These are phyloP conservation scores for Solanum lycopersicoides DNA, from an alignment of 257 asterid genomes.

Conservation along the genomic window DNA sequence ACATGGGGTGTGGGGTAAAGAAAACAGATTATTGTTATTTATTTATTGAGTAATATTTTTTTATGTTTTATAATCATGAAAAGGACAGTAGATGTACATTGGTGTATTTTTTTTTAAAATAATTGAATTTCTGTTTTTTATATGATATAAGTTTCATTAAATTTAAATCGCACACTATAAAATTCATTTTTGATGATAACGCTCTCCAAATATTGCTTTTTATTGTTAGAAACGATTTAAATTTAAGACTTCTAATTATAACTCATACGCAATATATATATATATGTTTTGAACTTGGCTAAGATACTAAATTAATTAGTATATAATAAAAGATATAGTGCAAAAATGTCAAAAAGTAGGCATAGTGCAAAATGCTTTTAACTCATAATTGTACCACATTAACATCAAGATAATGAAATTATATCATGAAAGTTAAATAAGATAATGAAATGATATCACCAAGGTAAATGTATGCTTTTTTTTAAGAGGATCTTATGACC, in stretches of 20 bases:
- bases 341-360: neutral
- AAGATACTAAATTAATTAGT: neutral
- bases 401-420: neutral
- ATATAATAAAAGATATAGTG: neutral
- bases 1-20: neutral
- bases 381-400: neutral
- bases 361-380: neutral
- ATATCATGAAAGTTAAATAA: neutral
- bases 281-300: neutral
- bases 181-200: rapidly evolving
- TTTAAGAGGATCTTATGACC: neutral
- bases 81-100: neutral
- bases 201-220: neutral
- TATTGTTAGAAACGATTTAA: rapidly evolving
- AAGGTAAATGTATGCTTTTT: neutral
- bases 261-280: neutral
- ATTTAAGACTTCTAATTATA: rapidly evolving
- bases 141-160: neutral
- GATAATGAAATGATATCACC: neutral
- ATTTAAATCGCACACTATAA: rapidly evolving
- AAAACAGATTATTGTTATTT: neutral
- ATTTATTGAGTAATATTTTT: neutral
- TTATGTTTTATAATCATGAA: neutral
- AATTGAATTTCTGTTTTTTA: rapidly evolving
- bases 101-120: neutral